Evolutionary conservation across 2,329 filamentous ascomycete species (phyloP).

Genomic region (Xylaria sp.): DNA sequence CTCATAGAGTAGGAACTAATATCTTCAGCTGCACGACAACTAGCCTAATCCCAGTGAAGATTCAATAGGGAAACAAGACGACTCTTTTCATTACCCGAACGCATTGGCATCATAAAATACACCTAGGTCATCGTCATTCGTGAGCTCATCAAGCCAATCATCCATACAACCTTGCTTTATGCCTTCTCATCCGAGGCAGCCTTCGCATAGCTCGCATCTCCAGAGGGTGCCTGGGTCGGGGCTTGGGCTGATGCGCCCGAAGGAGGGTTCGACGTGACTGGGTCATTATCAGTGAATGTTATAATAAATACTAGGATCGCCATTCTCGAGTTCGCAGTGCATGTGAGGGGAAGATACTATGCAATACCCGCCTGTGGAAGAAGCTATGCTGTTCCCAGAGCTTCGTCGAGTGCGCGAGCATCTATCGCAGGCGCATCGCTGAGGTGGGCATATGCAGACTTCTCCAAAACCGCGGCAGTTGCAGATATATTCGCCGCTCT

Average conservation of each 20-base stretch:
- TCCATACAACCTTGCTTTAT: conserved; percentile 10
- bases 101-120: conserved; percentile 19
- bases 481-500: conserved; percentile 22
- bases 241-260: conserved; percentile 10
- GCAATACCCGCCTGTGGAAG: conserved; percentile 15
- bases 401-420: background rate
- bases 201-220: conserved; percentile 20
- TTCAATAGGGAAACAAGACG: background rate
- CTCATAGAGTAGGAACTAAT: background rate
- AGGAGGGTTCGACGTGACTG: conserved; percentile 20
- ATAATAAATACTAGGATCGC: background rate
- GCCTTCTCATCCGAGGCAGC: conserved; percentile 31
- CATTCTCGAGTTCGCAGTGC: background rate
- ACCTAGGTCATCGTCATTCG: conserved; percentile 38
- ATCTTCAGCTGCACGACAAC: background rate
- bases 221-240: background rate
- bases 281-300: conserved; percentile 27
- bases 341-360: background rate
- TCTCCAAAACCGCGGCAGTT: conserved; percentile 17
- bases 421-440: conserved; percentile 6
- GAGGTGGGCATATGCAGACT: background rate
- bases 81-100: conserved; percentile 8
- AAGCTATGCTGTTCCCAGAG: no score
- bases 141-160: conserved; percentile 25
- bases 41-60: background rate